Percentiles rank a stretch among this genome's conserved stretches.
phyloP scores from a whole-genome alignment of 1,284 basidiomycete species.

The Trichosporon ovoides region DNA sequence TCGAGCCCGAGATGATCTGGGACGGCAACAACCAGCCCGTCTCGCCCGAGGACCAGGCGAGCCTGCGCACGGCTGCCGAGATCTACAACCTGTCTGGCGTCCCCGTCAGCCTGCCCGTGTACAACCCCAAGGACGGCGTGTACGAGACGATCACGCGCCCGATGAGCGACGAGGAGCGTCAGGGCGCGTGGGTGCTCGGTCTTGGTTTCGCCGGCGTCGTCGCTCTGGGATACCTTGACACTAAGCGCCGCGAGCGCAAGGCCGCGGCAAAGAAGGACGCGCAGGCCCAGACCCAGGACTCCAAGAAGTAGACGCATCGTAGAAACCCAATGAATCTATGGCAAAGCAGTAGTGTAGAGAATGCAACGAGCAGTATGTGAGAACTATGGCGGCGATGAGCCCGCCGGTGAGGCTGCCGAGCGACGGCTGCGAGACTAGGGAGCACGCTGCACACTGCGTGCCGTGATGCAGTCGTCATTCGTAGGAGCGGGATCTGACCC shows the following conservation, averaged over 20 bases:
- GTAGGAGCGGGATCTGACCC: too few relatives aligned
- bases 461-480: too few relatives aligned
- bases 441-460: too few relatives aligned
- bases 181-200: constrained; percentile 56
- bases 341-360: too few relatives aligned
- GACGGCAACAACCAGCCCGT: constrained; percentile 4
- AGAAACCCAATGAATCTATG: neutral
- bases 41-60: neutral
- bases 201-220: constrained; percentile 57
- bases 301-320: neutral
- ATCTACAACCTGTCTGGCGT: constrained; percentile 6
- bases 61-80: constrained; percentile 3
- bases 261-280: neutral
- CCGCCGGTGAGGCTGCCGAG: too few relatives aligned
- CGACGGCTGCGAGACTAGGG: too few relatives aligned
- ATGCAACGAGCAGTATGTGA: too few relatives aligned
- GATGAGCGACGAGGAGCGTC: constrained; percentile 55
- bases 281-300: constrained; percentile 1
- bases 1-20: constrained; percentile 6
- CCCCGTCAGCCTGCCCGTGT: constrained; percentile 3
- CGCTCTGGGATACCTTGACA: constrained; percentile 46
- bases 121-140: constrained; percentile 3
- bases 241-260: neutral
- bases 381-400: too few relatives aligned
- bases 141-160: constrained; percentile 49